Evolutionary conservation across 495 filamentous ascomycete species (phyloP), one percentile per base, ranked within the genome.

Genomic region (Thozetella sp.): DNA sequence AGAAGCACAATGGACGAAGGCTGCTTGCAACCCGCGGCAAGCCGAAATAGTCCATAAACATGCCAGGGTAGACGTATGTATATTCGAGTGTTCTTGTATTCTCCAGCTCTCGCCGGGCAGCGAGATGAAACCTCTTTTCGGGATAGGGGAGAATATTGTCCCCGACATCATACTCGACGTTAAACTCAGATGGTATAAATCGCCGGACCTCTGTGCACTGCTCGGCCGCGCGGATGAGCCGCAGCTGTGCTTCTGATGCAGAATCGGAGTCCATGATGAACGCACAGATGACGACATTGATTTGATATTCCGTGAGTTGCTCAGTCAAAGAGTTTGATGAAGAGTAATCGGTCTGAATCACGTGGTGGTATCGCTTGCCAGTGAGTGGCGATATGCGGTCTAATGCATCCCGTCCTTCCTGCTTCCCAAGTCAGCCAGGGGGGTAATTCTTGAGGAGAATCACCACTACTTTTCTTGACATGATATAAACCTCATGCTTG

Each of bases 1-100:
- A 60, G 51, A 60, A 60, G 37, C 34, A 54, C 13, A 60, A 30
- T 22, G 57, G 57, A 17, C 57, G 57, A 22, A 60, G 51, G 22
- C 17, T 23, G 51, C 30, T 60, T 20, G 30, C 25, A 11, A 60
- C 51, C 22, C 46, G 53, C 2, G 57, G 57, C 27, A 60, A 17
- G 1, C 57, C 57, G 19, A 60, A 60, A 23, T 60, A 60, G 23
- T 60, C 57, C 57, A 60, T 60, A 22, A 60, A 55, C 57, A 60
- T 60, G 10, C 57, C 57, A 2, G 57, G 51, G 27, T 60, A 60
- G 51, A 60, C 26, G 34, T 60, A 60, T 37, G 57, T 26, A 23
- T 60, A 60, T 23, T 60, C 57, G 1, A 60, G 57, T n/a, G 51
- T 54, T 27, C 19, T 54, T 10, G 57, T 60, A 22, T 22, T 60